Percentiles rank a stretch among this genome's conserved stretches.
These are phyloP conservation scores for Scedosporium boydii DNA, from an alignment of 2,329 filamentous ascomycete genomes.

Conservation along the genomic window DNA sequence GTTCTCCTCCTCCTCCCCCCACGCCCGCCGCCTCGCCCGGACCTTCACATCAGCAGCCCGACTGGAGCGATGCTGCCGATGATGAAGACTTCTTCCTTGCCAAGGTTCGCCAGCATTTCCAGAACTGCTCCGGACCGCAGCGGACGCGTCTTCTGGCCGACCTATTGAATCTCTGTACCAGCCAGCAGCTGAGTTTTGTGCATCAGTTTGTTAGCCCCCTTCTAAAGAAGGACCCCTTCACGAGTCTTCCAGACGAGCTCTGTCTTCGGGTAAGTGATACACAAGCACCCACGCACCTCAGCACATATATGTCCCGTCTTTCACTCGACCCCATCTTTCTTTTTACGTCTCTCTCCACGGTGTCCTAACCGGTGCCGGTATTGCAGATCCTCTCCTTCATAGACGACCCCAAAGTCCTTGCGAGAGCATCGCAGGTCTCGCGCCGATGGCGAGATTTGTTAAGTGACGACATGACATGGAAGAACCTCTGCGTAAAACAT, in stretches of 20 bases:
- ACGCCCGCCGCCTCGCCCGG: constrained; percentile 58
- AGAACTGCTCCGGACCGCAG: constrained; percentile 64
- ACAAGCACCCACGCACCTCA: not conserved
- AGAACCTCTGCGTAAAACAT: constrained; percentile 91
- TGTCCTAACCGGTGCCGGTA: not conserved
- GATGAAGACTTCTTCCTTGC: constrained; percentile 77
- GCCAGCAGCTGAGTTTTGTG: constrained; percentile 89
- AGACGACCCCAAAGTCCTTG: constrained; percentile 89
- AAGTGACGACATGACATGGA: constrained; percentile 97
- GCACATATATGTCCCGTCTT: not conserved
- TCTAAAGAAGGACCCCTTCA: constrained; percentile 93
- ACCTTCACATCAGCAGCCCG: constrained; percentile 49
- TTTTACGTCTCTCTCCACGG: not conserved
- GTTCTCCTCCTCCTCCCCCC: constrained; percentile 54
- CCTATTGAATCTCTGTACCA: constrained; percentile 87
- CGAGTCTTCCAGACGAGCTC: constrained; percentile 81
- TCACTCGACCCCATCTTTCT: not conserved
- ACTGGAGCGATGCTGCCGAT: constrained; percentile 70
- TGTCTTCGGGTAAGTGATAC: constrained; percentile 68
- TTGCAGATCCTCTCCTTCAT: constrained; percentile 85
- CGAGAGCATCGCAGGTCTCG: constrained; percentile 92
- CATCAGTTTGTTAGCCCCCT: constrained; percentile 91
- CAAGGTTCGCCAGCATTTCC: constrained; percentile 72
- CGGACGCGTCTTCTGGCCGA: constrained; percentile 77
- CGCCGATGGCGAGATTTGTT: constrained; percentile 86